Evolutionary conservation across 2,329 filamentous ascomycete species (phyloP).

Genomic region (Elsinoe necatrix): DNA sequence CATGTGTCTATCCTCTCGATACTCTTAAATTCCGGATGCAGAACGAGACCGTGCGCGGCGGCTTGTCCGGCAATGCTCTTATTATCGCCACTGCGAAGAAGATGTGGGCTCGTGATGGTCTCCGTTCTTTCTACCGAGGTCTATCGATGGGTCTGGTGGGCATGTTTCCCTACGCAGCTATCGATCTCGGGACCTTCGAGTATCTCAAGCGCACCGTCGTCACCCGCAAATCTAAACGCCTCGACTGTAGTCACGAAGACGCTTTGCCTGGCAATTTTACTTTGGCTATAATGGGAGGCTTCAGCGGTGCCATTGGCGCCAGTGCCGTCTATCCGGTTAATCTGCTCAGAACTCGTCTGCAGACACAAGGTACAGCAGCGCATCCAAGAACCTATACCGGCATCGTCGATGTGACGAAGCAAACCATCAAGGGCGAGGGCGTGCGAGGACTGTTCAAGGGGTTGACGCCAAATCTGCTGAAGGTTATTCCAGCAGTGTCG

Average conservation of each 20-base stretch:
- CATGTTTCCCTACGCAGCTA: conserved; percentile 96
- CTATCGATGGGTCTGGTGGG: conserved; percentile 88
- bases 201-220: conserved; percentile 72
- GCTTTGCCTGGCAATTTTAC: conserved; percentile 67
- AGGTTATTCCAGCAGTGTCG: conserved; percentile 90
- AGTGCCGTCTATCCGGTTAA: conserved; percentile 94
- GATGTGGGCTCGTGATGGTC: conserved; percentile 71
- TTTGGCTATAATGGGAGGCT: conserved; percentile 81
- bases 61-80: conserved; percentile 71
- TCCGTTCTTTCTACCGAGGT: conserved; percentile 77
- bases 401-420: conserved; percentile 77
- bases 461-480: conserved; percentile 86
- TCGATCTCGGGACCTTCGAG: conserved; percentile 94
- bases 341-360: conserved; percentile 79
- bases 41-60: conserved; percentile 83
- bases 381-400: conserved; percentile 86
- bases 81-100: conserved; percentile 75
- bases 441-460: conserved; percentile 85
- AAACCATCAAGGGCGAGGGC: conserved; percentile 77
- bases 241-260: conserved; percentile 73
- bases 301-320: conserved; percentile 84
- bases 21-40: conserved; percentile 81
- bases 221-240: conserved; percentile 57
- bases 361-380: conserved; percentile 89
- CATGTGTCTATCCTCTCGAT: conserved; percentile 90